phyloP scores from a whole-genome alignment of 192 early-diverging fungal genomes.

The Chytriomyces sp. region DNA sequence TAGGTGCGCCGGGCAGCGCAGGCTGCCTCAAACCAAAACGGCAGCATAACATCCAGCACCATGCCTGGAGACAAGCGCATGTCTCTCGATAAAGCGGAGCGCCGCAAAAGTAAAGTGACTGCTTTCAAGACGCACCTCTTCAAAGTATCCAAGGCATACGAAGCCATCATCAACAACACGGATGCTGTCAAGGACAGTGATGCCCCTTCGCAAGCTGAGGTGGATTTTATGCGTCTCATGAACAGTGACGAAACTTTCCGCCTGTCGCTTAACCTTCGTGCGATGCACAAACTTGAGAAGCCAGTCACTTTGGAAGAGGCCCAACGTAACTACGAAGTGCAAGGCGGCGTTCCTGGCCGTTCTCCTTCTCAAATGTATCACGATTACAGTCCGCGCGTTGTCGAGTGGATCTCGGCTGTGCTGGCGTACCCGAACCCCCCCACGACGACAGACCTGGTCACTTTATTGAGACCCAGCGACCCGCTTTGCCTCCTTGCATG shows the following conservation, averaged over 20 bases:
- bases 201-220: slow-evolving; percentile 37
- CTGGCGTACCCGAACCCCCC: slow-evolving; percentile 2
- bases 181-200: slow-evolving; percentile 15
- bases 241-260: slow-evolving; percentile 50
- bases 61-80: neutral
- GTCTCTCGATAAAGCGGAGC: slow-evolving; percentile 12
- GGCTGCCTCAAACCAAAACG: slow-evolving; percentile 9
- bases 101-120: slow-evolving; percentile 31
- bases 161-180: slow-evolving; percentile 40
- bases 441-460: slow-evolving; percentile 28
- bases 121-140: slow-evolving; percentile 40
- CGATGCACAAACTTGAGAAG: slow-evolving; percentile 25
- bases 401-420: slow-evolving; percentile 41
- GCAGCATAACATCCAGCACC: neutral
- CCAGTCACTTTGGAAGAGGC: slow-evolving; percentile 19
- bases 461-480: slow-evolving; percentile 47
- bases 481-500: slow-evolving; percentile 46
- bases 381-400: slow-evolving; percentile 47
- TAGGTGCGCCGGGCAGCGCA: neutral
- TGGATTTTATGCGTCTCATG: slow-evolving; percentile 52
- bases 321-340: slow-evolving; percentile 22
- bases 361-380: slow-evolving; percentile 38
- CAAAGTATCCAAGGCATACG: slow-evolving; percentile 42
- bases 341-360: slow-evolving; percentile 18
- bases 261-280: slow-evolving; percentile 42